Conservation (phyloP, 1,139 yeast species). For the Geotrichum citri-aurantii region DNA sequence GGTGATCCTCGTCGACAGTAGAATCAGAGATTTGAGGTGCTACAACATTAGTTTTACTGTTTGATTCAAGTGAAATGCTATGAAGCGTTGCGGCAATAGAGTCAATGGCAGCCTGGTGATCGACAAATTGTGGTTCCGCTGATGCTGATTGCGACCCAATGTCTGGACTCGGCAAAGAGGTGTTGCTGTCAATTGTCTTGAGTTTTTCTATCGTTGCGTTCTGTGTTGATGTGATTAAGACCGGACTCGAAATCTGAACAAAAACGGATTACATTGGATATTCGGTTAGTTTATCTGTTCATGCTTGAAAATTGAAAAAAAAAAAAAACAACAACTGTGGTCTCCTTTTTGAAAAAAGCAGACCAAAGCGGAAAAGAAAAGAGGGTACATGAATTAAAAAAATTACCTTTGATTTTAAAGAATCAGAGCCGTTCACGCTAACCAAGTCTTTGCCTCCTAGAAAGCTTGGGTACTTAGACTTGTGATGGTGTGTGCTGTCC, state of each 20-base stretch:
- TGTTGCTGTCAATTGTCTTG: neutral
- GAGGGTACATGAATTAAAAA: neutral
- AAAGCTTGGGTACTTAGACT: neutral
- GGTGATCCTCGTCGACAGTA: neutral
- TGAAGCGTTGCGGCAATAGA: slow-evolving; percentile 6
- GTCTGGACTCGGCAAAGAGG: neutral
- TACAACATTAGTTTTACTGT: neutral
- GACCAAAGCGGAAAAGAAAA: neutral
- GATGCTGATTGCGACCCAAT: neutral
- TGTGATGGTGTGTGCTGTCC: neutral
- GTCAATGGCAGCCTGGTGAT: slow-evolving; percentile 5
- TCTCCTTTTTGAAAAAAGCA: neutral
- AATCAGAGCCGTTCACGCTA: neutral
- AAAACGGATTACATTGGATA: neutral
- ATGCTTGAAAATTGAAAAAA: neutral
- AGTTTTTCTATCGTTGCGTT: slow-evolving; percentile 3
- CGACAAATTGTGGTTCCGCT: neutral
- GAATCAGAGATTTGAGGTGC: neutral
- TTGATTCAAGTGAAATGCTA: slow-evolving; percentile 1
- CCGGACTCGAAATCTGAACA: slow-evolving; percentile 8
- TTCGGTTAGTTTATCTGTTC: neutral
- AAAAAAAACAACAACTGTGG: too few relatives aligned
- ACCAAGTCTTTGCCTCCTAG: neutral
- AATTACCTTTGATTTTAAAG: neutral
- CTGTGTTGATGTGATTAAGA: slow-evolving; percentile 7